Evolutionary conservation across 495 filamentous ascomycete species (phyloP), one percentile per base, ranked within the genome.

Genomic region (Neurospora intermedia): DNA sequence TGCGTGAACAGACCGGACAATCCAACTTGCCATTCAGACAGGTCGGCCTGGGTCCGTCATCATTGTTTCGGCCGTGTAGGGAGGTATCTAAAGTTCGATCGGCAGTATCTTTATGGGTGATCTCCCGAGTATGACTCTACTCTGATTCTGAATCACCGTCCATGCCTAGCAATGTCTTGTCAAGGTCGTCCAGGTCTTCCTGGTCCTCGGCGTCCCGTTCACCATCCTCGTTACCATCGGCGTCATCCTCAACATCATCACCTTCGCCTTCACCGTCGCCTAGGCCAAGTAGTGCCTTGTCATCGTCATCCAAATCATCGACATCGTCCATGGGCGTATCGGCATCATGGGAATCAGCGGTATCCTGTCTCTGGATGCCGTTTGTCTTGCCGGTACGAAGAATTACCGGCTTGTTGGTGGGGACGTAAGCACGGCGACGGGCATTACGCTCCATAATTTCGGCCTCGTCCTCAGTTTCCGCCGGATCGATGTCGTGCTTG

Each of bases 151-250:
- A 78, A 27, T 86, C 85, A 2, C 81, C 84, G 38, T 83, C 80
- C 43, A 87, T 75, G 7, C 84, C 84, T 5, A 88, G 71, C 43
- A 88, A 73, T 35, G 82, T 84, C 79, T 87, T 88, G 23, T 87
- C 86, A 39, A 86, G 83, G 72, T 85, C 82, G 70, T 88, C 85
- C 16, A 89, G 81, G 74, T 89, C 83, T 15, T 87, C 81, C 41
- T 84, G 78, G 48, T 82, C 81, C 71, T 87, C 85, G 9, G 87
- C 82, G 71, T 88, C 82, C 42, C 85, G 76, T n/a, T 80, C 77
- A 66, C 73, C 78, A 5, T 69, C 78, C 2, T 74, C 76, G 9
- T 72, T 74, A 13, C 73, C 75, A 9, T 80, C 78, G 9, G 72
- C 76, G 1, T 73, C 79, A 5, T 75, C 78, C 2, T 74, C 78